Percentiles rank a stretch among this genome's conserved stretches.
Conservation (phyloP, 2,329 filamentous ascomycete genomes). For the Alternaria brassicicola region DNA sequence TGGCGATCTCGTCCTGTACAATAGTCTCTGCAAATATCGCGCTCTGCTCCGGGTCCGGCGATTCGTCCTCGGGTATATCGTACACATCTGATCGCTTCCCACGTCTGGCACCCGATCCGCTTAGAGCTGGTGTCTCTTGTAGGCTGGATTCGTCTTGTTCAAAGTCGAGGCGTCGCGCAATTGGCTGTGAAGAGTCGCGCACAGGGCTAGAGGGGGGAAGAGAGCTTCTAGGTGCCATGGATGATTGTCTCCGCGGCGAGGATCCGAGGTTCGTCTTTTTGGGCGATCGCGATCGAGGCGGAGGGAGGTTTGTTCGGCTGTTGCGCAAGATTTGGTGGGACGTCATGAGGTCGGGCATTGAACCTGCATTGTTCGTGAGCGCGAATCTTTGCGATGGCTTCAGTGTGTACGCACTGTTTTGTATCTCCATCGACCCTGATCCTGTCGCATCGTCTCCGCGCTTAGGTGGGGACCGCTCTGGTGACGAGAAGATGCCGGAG, state of each 20-base stretch:
- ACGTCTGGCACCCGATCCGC: slow-evolving; percentile 42
- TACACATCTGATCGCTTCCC: slow-evolving; percentile 41
- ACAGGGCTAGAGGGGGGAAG: slow-evolving; percentile 35
- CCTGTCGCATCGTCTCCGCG: slow-evolving; percentile 53
- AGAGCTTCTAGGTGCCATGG: slow-evolving; percentile 61
- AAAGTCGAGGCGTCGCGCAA: slow-evolving; percentile 65
- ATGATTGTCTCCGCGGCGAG: slow-evolving; percentile 67
- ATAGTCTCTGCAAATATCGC: slow-evolving; percentile 41
- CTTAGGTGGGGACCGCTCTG: slow-evolving; percentile 65
- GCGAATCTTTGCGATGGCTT: neutral
- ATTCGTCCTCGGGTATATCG: slow-evolving; percentile 39
- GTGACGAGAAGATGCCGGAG: slow-evolving; percentile 87
- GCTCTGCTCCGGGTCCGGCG: slow-evolving; percentile 36
- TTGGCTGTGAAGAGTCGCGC: slow-evolving; percentile 44
- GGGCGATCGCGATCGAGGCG: slow-evolving; percentile 63
- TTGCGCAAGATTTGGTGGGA: slow-evolving; percentile 55
- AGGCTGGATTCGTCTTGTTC: slow-evolving; percentile 47
- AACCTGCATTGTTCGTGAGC: slow-evolving; percentile 47
- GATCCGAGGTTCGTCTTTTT: slow-evolving; percentile 64
- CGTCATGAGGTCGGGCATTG: slow-evolving; percentile 56
- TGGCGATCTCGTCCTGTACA: slow-evolving; percentile 40
- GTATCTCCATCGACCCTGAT: slow-evolving; percentile 67
- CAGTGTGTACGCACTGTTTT: slow-evolving; percentile 59
- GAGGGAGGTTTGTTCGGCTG: slow-evolving; percentile 54
- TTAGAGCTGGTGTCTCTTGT: slow-evolving; percentile 41